Percentiles rank a stretch among this genome's conserved stretches.
These are phyloP conservation scores for Epichloe scottii DNA, from an alignment of 2,329 filamentous ascomycete genomes.

Conservation along the genomic window DNA sequence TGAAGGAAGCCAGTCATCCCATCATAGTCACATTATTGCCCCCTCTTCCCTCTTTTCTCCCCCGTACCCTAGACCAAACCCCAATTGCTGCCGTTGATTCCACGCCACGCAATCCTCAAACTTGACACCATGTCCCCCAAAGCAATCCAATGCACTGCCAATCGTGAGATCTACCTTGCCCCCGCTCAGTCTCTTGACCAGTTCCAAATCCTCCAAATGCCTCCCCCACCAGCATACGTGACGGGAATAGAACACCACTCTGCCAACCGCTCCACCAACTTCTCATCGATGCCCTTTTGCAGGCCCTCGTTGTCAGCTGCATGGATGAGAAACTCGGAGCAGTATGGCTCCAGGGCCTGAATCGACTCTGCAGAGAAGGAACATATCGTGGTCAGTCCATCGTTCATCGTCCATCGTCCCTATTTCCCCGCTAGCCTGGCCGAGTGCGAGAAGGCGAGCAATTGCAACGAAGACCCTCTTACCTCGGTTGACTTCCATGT, in stretches of 20 bases:
- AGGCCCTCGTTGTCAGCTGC: constrained; percentile 94
- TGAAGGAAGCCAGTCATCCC: too few species aligned
- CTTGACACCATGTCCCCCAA: constrained; percentile 75
- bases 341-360: constrained; percentile 70
- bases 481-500: constrained; percentile 89
- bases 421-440: neutral
- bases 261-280: constrained; percentile 63
- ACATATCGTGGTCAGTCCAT: neutral
- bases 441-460: neutral
- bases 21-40: too few species aligned
- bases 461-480: constrained; percentile 10
- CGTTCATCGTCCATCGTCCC: neutral
- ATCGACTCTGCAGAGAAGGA: constrained; percentile 55
- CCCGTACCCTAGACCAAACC: too few species aligned
- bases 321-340: constrained; percentile 93
- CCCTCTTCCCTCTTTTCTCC: too few species aligned
- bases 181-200: constrained; percentile 64
- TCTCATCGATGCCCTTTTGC: constrained; percentile 80
- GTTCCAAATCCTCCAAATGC: constrained; percentile 67
- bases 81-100: constrained; percentile 45
- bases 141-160: constrained; percentile 90
- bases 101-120: constrained; percentile 84
- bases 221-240: constrained; percentile 92
- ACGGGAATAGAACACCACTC: constrained; percentile 86
- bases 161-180: constrained; percentile 90